These are phyloP conservation scores for Xanthoceras sorbifolium DNA, from an alignment of 345 rosid species.

Conservation along the genomic window DNA sequence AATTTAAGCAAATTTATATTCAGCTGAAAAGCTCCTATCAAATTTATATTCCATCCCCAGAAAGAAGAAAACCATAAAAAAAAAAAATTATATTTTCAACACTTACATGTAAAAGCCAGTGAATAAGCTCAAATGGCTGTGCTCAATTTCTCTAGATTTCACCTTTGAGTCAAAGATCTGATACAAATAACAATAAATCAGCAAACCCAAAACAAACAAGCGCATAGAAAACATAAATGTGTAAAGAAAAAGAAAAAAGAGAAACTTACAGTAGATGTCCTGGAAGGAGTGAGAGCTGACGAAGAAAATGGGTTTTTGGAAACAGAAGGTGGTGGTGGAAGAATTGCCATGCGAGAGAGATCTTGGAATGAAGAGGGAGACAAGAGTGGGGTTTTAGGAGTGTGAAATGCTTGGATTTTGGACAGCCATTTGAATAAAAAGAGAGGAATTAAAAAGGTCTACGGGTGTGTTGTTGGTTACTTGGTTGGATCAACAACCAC, in stretches of 20 bases:
- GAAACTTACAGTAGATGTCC: background rate
- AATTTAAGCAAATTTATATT: background rate
- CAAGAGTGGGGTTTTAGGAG: background rate
- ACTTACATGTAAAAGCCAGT: conserved; percentile 38
- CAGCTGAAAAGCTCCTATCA: background rate
- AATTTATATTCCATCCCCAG: too few relatives aligned
- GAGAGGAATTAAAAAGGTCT: background rate
- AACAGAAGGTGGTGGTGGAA: background rate
- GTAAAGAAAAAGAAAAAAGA: background rate
- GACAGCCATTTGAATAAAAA: background rate
- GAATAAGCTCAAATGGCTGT: conserved; percentile 31
- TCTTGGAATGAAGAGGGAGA: background rate
- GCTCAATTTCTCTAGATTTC: conserved; percentile 30
- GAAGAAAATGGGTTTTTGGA: conserved; percentile 1
- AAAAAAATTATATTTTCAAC: background rate
- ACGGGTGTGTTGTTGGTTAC: background rate
- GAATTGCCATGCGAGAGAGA: conserved; percentile 2
- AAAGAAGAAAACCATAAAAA: background rate
- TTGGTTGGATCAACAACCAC: conserved; percentile 30
- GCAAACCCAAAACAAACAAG: background rate
- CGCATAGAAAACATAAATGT: background rate
- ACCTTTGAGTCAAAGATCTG: conserved; percentile 39
- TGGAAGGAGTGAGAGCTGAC: background rate
- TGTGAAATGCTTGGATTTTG: background rate
- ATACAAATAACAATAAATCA: conserved; percentile 15